These are phyloP conservation scores for Zygosaccharomyces gambellarensis DNA, from an alignment of 805 yeast genomes.

Conservation along the genomic window DNA sequence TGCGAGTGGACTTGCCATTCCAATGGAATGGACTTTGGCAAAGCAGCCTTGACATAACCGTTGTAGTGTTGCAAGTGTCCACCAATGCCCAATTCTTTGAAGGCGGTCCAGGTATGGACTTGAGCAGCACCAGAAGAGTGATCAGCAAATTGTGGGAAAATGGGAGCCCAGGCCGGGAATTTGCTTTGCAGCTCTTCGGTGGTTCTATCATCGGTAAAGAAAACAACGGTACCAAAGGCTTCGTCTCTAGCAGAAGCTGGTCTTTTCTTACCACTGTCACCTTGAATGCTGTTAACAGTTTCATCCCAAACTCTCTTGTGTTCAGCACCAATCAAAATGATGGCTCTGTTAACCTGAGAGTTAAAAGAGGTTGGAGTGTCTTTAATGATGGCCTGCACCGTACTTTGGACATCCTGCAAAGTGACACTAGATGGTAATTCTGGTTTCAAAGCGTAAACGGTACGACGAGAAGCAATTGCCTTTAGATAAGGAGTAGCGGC, in stretches of 20 bases:
- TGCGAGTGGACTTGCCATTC: conserved; percentile 46
- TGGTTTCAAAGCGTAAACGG: conserved; percentile 44
- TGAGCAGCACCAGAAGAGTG: conserved; percentile 48
- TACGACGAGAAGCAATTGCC: conserved; percentile 41
- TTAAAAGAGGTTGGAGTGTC: conserved; percentile 50
- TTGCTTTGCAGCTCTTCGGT: conserved; percentile 40
- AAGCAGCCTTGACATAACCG: conserved; percentile 39
- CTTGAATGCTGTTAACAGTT: conserved; percentile 38
- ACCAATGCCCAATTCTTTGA: conserved; percentile 43
- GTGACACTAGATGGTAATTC: conserved; percentile 41
- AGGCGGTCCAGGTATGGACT: conserved; percentile 46
- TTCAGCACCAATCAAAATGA: conserved; percentile 42
- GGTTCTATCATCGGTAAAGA: conserved; percentile 42
- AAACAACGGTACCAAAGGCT: conserved; percentile 47
- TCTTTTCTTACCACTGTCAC: conserved; percentile 39
- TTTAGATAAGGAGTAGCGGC: conserved; percentile 25
- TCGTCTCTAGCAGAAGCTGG: conserved; percentile 41
- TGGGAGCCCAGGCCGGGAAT: conserved; percentile 41
- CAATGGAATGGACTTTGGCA: conserved; percentile 38
- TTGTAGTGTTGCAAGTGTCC: conserved; percentile 52
- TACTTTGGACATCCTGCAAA: conserved; percentile 37
- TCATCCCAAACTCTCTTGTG: conserved; percentile 45
- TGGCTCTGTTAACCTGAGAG: conserved; percentile 47
- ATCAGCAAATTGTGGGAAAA: conserved; percentile 46
- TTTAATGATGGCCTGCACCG: conserved; percentile 43